phyloP scores from a whole-genome alignment of 2,329 filamentous ascomycete genomes.

The Periconia sp. region DNA sequence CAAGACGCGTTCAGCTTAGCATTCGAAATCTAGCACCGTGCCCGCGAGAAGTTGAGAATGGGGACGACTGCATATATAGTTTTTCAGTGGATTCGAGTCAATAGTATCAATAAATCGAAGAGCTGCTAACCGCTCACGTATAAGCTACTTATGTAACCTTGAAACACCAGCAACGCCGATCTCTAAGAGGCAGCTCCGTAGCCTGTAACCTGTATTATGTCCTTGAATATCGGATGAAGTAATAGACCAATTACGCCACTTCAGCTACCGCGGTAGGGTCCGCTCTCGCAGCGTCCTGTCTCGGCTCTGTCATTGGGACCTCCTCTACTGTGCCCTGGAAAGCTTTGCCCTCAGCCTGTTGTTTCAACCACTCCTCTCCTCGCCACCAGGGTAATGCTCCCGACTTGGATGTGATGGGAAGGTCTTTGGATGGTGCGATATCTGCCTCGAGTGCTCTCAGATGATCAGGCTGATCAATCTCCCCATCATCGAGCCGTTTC shows the following conservation, averaged over 20 bases:
- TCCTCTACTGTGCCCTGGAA: background rate
- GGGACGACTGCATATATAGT: too few species aligned
- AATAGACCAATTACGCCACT: background rate
- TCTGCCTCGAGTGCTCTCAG: conserved; percentile 46
- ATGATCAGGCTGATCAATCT: conserved; percentile 36
- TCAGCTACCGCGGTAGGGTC: background rate
- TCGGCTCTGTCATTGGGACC: background rate
- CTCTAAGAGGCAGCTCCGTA: too few species aligned
- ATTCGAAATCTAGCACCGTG: too few species aligned
- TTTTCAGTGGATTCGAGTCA: too few species aligned
- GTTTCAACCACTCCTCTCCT: conserved; percentile 25
- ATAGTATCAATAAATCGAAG: too few species aligned
- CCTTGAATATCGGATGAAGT: too few species aligned
- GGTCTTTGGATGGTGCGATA: conserved; percentile 35
- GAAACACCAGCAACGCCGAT: too few species aligned
- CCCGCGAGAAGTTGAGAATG: too few species aligned
- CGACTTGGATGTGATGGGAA: conserved; percentile 30
- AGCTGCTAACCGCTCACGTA: too few species aligned
- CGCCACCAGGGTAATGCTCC: conserved; percentile 44
- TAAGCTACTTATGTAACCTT: too few species aligned
- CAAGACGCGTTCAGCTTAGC: too few species aligned
- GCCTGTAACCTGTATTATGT: too few species aligned
- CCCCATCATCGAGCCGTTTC: conserved; percentile 40
- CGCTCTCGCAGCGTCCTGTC: background rate
- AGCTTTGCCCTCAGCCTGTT: background rate